Percentiles rank a stretch among this genome's conserved stretches.
Evolutionary conservation across 73 alveolate species (phyloP).

Genomic region (Paramecium sexaurelia): DNA sequence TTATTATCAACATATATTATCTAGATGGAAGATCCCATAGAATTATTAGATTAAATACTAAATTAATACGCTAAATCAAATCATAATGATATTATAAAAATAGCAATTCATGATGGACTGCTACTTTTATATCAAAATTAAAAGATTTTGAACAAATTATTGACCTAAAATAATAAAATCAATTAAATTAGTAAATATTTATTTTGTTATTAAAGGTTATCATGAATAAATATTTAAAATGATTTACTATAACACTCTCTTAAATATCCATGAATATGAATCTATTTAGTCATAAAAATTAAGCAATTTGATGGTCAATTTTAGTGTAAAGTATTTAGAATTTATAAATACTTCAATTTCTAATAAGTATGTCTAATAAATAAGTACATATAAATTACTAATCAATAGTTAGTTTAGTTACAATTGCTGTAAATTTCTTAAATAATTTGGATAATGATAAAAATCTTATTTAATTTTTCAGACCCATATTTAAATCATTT

Average conservation of each 20-base stretch:
- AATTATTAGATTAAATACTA: background rate
- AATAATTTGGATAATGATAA: background rate
- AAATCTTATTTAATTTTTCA: background rate
- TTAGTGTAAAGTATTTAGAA: background rate
- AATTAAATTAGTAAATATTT: background rate
- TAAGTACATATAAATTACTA: background rate
- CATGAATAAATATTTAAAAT: background rate
- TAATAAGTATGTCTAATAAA: background rate
- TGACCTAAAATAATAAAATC: background rate
- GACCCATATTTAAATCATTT: background rate
- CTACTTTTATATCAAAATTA: background rate
- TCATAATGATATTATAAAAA: background rate
- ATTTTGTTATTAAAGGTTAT: background rate
- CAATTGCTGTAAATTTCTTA: background rate
- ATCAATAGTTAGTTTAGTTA: background rate
- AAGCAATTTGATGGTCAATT: background rate
- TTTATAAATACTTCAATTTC: background rate
- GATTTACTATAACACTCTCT: background rate
- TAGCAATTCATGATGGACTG: slow-evolving; percentile 28
- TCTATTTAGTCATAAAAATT: background rate
- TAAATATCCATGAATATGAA: background rate
- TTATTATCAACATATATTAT: background rate
- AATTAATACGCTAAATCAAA: background rate
- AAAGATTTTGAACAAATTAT: background rate
- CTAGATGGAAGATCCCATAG: background rate